Evolutionary conservation across 805 yeast species (phyloP), one percentile per base, ranked within the genome.

Genomic region (Candida verbasci): DNA sequence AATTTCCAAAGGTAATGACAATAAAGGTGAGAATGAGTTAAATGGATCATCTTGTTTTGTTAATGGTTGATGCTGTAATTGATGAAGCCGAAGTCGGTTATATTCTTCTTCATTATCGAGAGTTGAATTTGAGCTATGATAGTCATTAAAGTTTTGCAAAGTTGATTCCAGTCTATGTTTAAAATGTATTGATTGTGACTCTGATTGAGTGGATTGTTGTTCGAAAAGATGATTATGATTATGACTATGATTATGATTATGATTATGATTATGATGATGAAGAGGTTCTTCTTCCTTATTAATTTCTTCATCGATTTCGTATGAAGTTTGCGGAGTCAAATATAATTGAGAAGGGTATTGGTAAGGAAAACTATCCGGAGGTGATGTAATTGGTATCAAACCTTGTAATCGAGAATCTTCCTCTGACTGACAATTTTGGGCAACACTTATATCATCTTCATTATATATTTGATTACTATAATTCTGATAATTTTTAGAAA

Each of bases 1-100:
- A 40, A 78, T 72, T 48, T 78, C 84, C 8, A 78, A 60, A 3
- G 84, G 84, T 31, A 77, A 55, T 29, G 65, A 36, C n/a, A 43
- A 29, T 20, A 43, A 38, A 7, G 47, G 47, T 10, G 45, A 41
- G 9, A 35, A 23, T 3, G 30, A 26, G 22, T 26, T 29, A 3
- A 17, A 28, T 9, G 30, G 30, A 22, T 31, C 35, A 2, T 28
- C 37, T n/a, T 31, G 16, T 28, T 29, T 31, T 37, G 20, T 32
- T 37, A 18, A 32, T 28, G 18, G 25, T 24, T 15, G 21, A 27
- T 12, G 16, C 32, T 18, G 34, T 27, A 14, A 25, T 23, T 9
- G 37, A 26, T 29, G 37, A 26, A 11, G 38, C 31, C 20, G 40
- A 27, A 12, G 34, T 23, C 22, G 22, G 22, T 6, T 20, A 27